Percentiles rank a stretch among this genome's conserved stretches.
phyloP scores from a whole-genome alignment of 345 rosid genomes.

The Durio zibethinus region DNA sequence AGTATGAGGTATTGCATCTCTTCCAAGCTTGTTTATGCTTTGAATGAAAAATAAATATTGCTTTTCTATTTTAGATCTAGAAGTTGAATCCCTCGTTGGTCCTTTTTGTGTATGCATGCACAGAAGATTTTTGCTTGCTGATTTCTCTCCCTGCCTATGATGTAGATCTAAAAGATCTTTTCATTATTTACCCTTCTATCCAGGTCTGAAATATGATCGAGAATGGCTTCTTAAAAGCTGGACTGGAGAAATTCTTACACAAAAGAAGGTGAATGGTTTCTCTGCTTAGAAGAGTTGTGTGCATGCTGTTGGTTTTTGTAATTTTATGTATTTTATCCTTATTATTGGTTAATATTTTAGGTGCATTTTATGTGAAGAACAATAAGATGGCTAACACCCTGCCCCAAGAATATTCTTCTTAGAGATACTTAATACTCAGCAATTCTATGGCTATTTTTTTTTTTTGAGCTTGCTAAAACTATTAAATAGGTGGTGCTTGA shows the following conservation, averaged over 20 bases:
- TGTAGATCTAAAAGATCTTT: neutral
- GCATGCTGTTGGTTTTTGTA: neutral
- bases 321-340: neutral
- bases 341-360: neutral
- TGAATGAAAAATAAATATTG: constrained; percentile 3
- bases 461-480: neutral
- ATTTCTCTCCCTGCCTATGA: neutral
- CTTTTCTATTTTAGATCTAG: constrained; percentile 2
- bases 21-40: neutral
- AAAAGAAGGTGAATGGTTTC: constrained; percentile 61
- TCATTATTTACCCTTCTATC: constrained; percentile 12
- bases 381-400: neutral
- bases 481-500: neutral
- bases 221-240: constrained; percentile 83
- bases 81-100: neutral
- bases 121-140: neutral
- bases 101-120: neutral
- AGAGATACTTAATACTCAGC: neutral
- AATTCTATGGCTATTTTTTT: neutral
- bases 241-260: constrained; percentile 79
- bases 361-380: neutral
- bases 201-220: constrained; percentile 82
- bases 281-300: constrained; percentile 5
- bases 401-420: neutral
- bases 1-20: neutral